Percentiles rank a stretch among this genome's conserved stretches.
phyloP scores from a whole-genome alignment of 2,329 filamentous ascomycete species.

The Cryoendolithus antarcticus region DNA sequence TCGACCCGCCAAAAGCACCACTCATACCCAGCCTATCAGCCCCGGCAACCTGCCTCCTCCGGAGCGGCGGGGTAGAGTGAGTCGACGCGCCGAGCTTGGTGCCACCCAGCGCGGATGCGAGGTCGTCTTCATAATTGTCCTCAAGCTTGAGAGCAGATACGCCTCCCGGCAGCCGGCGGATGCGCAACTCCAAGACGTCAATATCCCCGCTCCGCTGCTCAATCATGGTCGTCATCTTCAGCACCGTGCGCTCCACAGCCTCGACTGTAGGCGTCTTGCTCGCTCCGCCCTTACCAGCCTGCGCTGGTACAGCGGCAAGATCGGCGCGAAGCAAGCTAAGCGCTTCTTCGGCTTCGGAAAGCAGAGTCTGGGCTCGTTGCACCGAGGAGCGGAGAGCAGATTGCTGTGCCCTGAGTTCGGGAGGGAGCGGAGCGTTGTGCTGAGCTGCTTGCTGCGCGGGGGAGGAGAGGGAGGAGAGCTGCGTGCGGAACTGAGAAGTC shows the following conservation, averaged over 20 bases:
- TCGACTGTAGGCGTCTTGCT: constrained; percentile 68
- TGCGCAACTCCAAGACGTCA: constrained; percentile 75
- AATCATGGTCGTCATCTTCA: constrained; percentile 83
- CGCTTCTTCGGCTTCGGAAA: constrained; percentile 69
- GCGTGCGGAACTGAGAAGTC: constrained; percentile 64
- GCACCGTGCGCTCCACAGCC: constrained; percentile 79
- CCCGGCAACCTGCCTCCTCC: no score
- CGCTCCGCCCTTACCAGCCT: constrained; percentile 20
- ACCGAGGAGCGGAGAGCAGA: constrained; percentile 67
- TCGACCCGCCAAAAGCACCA: constrained; percentile 16
- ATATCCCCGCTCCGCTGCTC: constrained; percentile 86
- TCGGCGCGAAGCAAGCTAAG: constrained; percentile 68
- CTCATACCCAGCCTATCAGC: constrained; percentile 22
- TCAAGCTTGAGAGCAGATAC: constrained; percentile 17
- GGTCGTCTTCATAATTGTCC: constrained; percentile 22
- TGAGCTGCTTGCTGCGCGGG: constrained; percentile 53
- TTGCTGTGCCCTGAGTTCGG: constrained; percentile 74
- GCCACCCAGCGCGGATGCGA: constrained; percentile 16
- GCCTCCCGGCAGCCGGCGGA: constrained; percentile 51
- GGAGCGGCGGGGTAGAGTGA: no score
- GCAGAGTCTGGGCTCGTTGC: constrained; percentile 58
- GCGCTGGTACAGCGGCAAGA: constrained; percentile 45
- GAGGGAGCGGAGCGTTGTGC: constrained; percentile 61
- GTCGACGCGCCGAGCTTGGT: constrained; percentile 10
- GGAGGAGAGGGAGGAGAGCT: constrained; percentile 57